Evolutionary conservation across 345 rosid genomes (phyloP), one percentile per base, ranked within the genome.

Genomic region (Triadica sebifera): DNA sequence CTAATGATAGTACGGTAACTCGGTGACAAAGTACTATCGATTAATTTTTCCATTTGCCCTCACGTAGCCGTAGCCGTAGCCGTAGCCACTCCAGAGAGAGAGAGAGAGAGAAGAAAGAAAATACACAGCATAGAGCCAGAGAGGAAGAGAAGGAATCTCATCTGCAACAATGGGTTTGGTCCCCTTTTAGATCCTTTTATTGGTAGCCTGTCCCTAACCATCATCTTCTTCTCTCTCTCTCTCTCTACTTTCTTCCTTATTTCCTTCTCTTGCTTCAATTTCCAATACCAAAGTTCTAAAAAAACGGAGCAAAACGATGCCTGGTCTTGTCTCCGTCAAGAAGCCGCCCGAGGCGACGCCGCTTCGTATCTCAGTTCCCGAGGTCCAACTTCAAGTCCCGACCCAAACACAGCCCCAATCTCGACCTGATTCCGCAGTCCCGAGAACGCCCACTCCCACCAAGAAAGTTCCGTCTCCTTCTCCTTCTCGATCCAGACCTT

Each of bases 251-350:
- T 20, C 37, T 37, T 67, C 37, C 15, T 38, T 56, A 4, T 38
- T 49, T 24, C 11, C 16, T 25, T 4, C 46, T 3, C 45, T 20
- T 34, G 19, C 37, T 57, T 47, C 46, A 24, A 12, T 62, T 45
- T 51, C 69, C 45, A 16, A 19, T 50, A 47, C 43, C 47, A 29
- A 29, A 29, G 34, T 29, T 29, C 34, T 29, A 29, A 29, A 29
- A 29, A 29, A 29, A 29, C 0, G 12, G 22, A 29, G 29, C 65
- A 67, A 73, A 72, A 63, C 82, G 71, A 93, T 96, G 99, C 99
- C 99, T 25, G 97, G 97, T 66, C 88, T 91, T 52, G 96, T 88
- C 17, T 90, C 98, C 45, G 87, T 91, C 84, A 93, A 93, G 72
- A 88, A 93, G 3, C 95, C 95, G 16, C 83, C 95, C 47, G 91